Conservation (phyloP, 257 asterid genomes). For the Leonotis leonurus region DNA sequence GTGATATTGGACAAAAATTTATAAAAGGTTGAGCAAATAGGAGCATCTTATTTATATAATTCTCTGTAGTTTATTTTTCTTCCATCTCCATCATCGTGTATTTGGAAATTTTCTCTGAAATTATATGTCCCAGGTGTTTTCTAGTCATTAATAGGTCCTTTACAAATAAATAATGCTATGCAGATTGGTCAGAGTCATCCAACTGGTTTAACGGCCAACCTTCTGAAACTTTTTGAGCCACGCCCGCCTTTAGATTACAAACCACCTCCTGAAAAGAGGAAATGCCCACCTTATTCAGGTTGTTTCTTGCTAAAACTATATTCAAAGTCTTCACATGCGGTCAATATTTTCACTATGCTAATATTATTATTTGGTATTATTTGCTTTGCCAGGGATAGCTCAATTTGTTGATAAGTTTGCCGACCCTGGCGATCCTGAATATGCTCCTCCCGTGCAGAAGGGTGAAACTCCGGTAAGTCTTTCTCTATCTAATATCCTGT, state of each 20-base stretch:
- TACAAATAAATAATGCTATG: conserved; percentile 6
- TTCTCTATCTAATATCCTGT: not conserved
- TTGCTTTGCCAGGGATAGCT: conserved; percentile 59
- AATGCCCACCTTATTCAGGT: conserved; percentile 86
- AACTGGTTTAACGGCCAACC: conserved; percentile 81
- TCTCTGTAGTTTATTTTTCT: not conserved
- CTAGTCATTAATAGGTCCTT: not conserved
- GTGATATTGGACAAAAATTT: not conserved
- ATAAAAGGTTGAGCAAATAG: not conserved
- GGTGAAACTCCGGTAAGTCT: conserved; percentile 83
- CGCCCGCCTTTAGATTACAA: conserved; percentile 94
- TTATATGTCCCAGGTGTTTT: not conserved
- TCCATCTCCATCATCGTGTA: not conserved
- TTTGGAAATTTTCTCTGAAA: not conserved
- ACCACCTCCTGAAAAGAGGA: conserved; percentile 92
- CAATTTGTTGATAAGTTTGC: conserved; percentile 71
- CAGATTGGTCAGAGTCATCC: conserved; percentile 99
- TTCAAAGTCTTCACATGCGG: not conserved
- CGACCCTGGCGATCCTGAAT: conserved; percentile 75
- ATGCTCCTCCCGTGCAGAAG: conserved; percentile 81
- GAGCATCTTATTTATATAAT: not conserved
- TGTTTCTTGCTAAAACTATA: conserved; percentile 9
- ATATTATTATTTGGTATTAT: not conserved
- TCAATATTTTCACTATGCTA: not conserved
- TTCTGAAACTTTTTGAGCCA: conserved; percentile 86